phyloP scores from a whole-genome alignment of 305 asterid genomes.

The Fraxinus greggii region DNA sequence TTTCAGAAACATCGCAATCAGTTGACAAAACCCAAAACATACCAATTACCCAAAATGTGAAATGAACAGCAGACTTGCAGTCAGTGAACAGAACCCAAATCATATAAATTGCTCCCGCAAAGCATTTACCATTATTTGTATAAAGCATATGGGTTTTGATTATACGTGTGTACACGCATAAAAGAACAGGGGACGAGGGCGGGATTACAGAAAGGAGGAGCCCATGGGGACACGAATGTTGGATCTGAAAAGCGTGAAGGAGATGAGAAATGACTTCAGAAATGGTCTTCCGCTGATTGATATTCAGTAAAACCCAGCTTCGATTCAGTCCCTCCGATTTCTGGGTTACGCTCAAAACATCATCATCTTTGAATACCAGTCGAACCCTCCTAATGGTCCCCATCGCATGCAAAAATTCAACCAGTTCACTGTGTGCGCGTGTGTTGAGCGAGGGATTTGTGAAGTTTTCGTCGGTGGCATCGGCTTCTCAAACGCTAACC shows the following conservation, averaged over 20 bases:
- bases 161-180: neutral
- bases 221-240: conserved; percentile 71
- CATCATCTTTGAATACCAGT: conserved; percentile 50
- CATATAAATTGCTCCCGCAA: neutral
- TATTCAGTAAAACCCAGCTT: conserved; percentile 68
- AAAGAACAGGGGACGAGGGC: neutral
- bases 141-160: neutral
- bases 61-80: neutral
- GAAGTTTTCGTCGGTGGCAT: neutral
- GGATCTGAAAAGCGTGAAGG: conserved; percentile 62
- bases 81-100: neutral
- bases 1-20: neutral
- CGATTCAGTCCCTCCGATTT: conserved; percentile 57
- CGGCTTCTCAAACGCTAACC: neutral
- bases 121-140: neutral
- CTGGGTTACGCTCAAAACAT: conserved; percentile 58
- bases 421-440: neutral
- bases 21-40: neutral
- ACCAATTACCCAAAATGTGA: neutral
- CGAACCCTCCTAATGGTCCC: conserved; percentile 49
- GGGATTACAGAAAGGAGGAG: conserved; percentile 60
- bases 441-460: neutral
- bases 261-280: conserved; percentile 51
- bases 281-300: conserved; percentile 47
- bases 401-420: conserved; percentile 29